Conservation (phyloP, 1,284 basidiomycete species). For the Acaromyces ingoldii region DNA sequence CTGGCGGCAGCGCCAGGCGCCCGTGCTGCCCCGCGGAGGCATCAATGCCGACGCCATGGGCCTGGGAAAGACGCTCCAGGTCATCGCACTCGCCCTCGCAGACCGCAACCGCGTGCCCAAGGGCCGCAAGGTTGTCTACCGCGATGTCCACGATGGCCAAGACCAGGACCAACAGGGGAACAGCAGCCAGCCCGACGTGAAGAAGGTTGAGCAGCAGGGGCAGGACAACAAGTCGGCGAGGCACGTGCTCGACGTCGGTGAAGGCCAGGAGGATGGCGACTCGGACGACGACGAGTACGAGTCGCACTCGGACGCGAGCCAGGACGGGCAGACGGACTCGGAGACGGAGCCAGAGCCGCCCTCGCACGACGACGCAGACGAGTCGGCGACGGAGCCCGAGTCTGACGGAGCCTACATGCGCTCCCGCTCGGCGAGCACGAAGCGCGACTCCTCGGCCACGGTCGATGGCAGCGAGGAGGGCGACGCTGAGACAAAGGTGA, state of each 20-base stretch:
- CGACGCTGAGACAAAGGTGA: background rate
- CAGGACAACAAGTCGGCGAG: background rate
- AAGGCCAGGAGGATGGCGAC: background rate
- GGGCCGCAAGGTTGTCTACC: slow-evolving; percentile 1
- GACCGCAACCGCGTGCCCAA: slow-evolving; percentile 2
- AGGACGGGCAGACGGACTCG: background rate
- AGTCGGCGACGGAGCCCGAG: too few species aligned
- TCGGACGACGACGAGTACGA: background rate
- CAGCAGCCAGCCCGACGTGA: background rate
- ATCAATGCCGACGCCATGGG: slow-evolving; percentile 87
- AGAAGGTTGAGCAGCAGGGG: too few species aligned
- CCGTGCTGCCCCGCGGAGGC: slow-evolving; percentile 71
- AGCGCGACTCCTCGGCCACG: background rate
- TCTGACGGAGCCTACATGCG: too few species aligned
- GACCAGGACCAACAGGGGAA: background rate
- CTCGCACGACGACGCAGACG: too few species aligned
- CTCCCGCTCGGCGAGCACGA: too few species aligned
- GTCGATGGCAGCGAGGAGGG: background rate
- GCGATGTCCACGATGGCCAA: background rate
- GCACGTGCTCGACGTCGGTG: too few species aligned
- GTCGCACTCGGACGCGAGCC: background rate
- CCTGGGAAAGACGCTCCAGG: slow-evolving; percentile 49
- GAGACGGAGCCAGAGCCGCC: background rate
- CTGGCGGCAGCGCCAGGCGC: slow-evolving; percentile 50
- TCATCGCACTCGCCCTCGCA: background rate